Evolutionary conservation across 176 grass and related monocot species (phyloP).

Genomic region (Phoenix roebelenii): DNA sequence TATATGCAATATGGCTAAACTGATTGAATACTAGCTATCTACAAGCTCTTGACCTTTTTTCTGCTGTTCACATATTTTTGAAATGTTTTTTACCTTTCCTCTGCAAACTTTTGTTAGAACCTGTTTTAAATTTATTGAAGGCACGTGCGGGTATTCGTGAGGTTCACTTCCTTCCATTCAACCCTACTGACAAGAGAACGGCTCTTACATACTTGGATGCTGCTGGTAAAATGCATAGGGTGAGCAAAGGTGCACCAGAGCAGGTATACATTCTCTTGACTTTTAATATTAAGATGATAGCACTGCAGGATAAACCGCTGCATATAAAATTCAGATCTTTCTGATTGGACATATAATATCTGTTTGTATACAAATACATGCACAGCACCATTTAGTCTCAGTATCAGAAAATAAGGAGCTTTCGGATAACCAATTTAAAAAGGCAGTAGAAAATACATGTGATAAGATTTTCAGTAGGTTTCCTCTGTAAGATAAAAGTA

Average conservation of each 20-base stretch:
- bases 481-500: too few species aligned
- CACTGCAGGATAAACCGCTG: too few species aligned
- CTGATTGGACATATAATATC: background rate
- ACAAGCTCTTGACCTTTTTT: background rate
- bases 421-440: too few species aligned
- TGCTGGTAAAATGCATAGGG: constrained; percentile 53
- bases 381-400: background rate
- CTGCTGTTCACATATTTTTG: background rate
- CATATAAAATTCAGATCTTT: too few species aligned
- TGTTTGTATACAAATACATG: background rate
- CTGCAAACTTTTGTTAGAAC: constrained; percentile 4
- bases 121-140: constrained; percentile 25
- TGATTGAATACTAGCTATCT: too few species aligned
- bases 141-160: constrained; percentile 47
- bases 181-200: constrained; percentile 67
- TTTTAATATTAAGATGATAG: too few species aligned
- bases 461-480: too few species aligned
- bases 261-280: constrained; percentile 33
- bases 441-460: too few species aligned
- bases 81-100: constrained; percentile 4
- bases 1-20: too few species aligned
- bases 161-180: constrained; percentile 70
- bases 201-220: constrained; percentile 64
- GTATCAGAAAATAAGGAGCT: too few species aligned
- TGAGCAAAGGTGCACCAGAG: constrained; percentile 78